Evolutionary conservation across 2,329 filamentous ascomycete species (phyloP), one percentile per base, ranked within the genome.

Genomic region (Zymoseptoria ardabiliae): DNA sequence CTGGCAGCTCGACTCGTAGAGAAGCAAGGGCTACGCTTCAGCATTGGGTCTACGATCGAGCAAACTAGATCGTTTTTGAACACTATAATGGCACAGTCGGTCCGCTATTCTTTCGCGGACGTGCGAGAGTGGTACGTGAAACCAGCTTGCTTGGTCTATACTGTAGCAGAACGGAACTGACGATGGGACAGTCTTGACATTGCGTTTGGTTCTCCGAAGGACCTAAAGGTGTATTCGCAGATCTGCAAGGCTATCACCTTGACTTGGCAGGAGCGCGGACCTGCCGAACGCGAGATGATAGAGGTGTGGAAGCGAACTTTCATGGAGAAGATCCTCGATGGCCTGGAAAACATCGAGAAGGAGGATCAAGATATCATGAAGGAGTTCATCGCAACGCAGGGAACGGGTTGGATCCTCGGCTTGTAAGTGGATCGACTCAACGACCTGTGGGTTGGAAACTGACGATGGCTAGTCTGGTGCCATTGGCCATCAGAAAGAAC

Each of bases 401-500:
- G 50, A 53, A 25, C 11, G 6, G 21, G 1, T 17, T 53, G n/a
- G n/a, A 11, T 53, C 19, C 3, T 25, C n/a, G n/a, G 2, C 21
- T 53, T n/a, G 50, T 53, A 53, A 23, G 50, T 25, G 25, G n/a
- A 50, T 50, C 3, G n/a, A 9, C 2, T 50, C 10, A 50, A 50
- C 49, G 8, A 7, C 21, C 5, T 20, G n/a, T 19, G 49, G 5
- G 6, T 21, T 50, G 10, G 6, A 50, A 10, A 50, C 21, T 53
- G 6, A 25, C 21, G 2, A n/a, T 11, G 3, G 13, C 1, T 11
- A 25, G 50, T 22, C 22, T 53, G 21, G 17, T 53, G 11, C 50
- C 50, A 53, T n/a, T 53, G 21, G 50, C 50, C 25, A 21, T 53
- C 50, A 23, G n/a, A 53, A 53, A 53, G 50, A 53, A 53, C n/a